These are phyloP conservation scores for Trypanosoma avium DNA, from an alignment of 208 protist genomes.

Conservation along the genomic window DNA sequence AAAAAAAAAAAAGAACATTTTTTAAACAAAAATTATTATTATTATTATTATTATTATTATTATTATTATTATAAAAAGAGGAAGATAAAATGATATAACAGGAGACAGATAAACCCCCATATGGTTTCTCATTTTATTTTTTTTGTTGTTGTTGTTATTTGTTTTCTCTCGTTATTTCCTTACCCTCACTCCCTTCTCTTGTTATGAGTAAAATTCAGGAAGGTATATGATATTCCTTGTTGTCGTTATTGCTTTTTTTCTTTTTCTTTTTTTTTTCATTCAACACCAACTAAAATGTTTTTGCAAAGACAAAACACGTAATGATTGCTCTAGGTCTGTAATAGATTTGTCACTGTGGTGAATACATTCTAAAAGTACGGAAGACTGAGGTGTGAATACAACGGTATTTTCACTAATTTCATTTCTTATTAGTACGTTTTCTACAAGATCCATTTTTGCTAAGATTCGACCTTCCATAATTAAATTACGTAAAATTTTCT, in stretches of 20 bases:
- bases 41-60: neutral
- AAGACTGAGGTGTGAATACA: neutral
- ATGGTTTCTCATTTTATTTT: neutral
- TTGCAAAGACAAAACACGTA: constrained; percentile 27
- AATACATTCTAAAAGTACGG: constrained; percentile 25
- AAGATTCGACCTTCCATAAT: constrained; percentile 20
- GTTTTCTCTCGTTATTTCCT: too few relatives aligned
- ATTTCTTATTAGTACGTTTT: constrained; percentile 9
- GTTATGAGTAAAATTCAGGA: too few relatives aligned
- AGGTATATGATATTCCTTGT: too few relatives aligned
- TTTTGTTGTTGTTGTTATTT: too few relatives aligned
- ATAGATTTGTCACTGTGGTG: constrained; percentile 11
- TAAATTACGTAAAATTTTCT: constrained; percentile 25
- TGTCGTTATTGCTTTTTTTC: neutral
- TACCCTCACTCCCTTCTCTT: neutral
- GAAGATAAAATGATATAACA: neutral
- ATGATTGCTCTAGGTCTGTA: constrained; percentile 21
- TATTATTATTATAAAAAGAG: neutral
- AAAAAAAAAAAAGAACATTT: neutral
- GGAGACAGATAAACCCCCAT: neutral
- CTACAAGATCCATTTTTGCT: constrained; percentile 20
- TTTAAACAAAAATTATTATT: neutral
- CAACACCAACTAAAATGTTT: constrained; percentile 2
- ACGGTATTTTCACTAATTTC: neutral
- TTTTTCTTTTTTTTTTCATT: neutral